Percentiles rank a stretch among this genome's conserved stretches.
phyloP scores from a whole-genome alignment of 179 eudicot species.

The Vitellaria paradoxa region DNA sequence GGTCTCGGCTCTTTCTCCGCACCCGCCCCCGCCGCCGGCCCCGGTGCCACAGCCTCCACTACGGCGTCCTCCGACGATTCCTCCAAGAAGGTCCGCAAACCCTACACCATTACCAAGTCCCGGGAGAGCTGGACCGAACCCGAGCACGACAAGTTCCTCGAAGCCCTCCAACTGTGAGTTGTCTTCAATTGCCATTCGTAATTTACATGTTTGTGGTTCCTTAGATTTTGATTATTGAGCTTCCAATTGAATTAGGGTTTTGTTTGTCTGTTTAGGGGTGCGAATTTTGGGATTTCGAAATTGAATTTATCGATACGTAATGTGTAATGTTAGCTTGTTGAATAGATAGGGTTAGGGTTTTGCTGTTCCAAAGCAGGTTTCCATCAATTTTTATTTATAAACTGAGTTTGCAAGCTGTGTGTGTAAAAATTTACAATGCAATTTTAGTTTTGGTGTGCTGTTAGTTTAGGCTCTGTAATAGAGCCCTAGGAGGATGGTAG shows the following conservation, averaged over 20 bases:
- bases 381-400: background rate
- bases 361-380: background rate
- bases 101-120: slow-evolving; percentile 87
- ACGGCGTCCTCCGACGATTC: slow-evolving; percentile 43
- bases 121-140: slow-evolving; percentile 94
- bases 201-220: no score
- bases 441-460: background rate
- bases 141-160: slow-evolving; percentile 95
- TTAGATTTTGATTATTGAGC: background rate
- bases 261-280: background rate
- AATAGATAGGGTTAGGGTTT: background rate
- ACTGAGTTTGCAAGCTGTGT: no score
- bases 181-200: background rate
- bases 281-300: background rate
- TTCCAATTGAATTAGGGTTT: slow-evolving; percentile 24
- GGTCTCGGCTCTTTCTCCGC: slow-evolving; percentile 42
- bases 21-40: slow-evolving; percentile 18
- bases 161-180: slow-evolving; percentile 93
- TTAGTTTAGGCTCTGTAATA: background rate
- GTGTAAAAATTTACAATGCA: background rate
- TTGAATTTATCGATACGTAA: background rate
- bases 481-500: background rate
- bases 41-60: slow-evolving; percentile 18
- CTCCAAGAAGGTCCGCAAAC: slow-evolving; percentile 71
- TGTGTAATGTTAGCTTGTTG: background rate